Evolutionary conservation across 2,329 filamentous ascomycete genomes (phyloP), one percentile per base, ranked within the genome.

Genomic region (Monilinia aucupariae): DNA sequence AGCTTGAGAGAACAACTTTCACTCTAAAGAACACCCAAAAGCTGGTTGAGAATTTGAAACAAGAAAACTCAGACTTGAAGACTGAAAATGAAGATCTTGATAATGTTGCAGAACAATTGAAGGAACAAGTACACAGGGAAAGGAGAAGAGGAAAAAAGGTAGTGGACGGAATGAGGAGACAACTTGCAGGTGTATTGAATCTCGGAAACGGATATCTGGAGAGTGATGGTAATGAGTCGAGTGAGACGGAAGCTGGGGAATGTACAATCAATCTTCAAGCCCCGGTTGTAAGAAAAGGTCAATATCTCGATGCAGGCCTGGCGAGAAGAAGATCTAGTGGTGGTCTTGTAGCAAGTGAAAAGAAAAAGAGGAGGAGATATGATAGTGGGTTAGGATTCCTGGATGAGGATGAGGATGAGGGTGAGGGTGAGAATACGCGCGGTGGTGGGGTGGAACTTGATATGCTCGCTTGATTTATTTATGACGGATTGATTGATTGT

Each of bases 311-410:
- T 68, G 66, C 51, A 4, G 52, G 47, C 5, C 30, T 67, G 34
- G 67, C 68, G 30, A 68, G 69, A 22, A 66, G 68, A 53, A 72
- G 37, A 54, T 61, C 59, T 39, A 30, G 71, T 4, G 73, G 74
- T 53, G 71, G 72, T 75, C 71, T 43, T 17, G 71, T 69, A 2
- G 73, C 73, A 53, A 72, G 71, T 75, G 71, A 32, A 39, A 52
- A 58, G 5, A 64, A 51, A 34, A 63, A 78, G 74, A 75, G 76
- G 64, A 78, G 81, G 64, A 76, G 78, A 63, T 78, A 80, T 66
- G 83, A 85, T 70, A 84, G 81, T 61, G 83, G 82, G 0, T 69
- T 85, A 56, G 82, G 81, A 0, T 75, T 85, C 30, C 66, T 84
- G 71, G 81, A 82, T 71, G 81, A 82, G 69, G 81, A 83, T 43